phyloP scores from a whole-genome alignment of 768 basidiomycete species.

The Boletus pseudopeckii region DNA sequence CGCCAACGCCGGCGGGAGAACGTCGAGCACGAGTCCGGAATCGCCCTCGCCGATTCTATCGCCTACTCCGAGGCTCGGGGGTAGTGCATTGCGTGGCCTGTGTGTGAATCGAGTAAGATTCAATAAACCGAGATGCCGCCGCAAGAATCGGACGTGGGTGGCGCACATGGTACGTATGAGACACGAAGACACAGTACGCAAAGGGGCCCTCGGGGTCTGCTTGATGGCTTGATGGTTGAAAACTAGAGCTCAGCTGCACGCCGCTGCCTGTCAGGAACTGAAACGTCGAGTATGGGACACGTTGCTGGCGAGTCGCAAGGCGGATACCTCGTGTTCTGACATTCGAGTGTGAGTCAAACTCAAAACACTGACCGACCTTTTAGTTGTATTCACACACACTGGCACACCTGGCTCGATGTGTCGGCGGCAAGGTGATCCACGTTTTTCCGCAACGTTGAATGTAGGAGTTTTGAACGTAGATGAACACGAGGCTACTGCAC shows the following conservation, averaged over 20 bases:
- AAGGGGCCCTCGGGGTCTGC: neutral
- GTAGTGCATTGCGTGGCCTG: slow-evolving; percentile 20
- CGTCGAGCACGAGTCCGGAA: slow-evolving; percentile 52
- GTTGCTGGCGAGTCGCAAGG: slow-evolving; percentile 2
- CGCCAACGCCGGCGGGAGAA: slow-evolving; percentile 57
- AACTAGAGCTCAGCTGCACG: slow-evolving; percentile 1
- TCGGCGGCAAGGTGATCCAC: slow-evolving; percentile 1
- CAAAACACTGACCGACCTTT: slow-evolving; percentile 1
- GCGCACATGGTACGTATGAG: slow-evolving; percentile 18
- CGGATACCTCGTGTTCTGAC: slow-evolving; percentile 18
- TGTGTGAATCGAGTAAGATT: slow-evolving; percentile 4
- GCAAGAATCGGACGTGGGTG: neutral
- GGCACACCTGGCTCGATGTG: slow-evolving; percentile 1
- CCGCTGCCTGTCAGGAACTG: neutral
- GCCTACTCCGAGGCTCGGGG: slow-evolving; percentile 32
- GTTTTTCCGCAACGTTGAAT: neutral
- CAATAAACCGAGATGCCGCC: slow-evolving; percentile 1
- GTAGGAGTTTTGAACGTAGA: neutral
- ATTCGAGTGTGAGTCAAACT: slow-evolving; percentile 1
- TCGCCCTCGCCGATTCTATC: slow-evolving; percentile 65
- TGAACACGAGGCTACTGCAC: slow-evolving; percentile 9
- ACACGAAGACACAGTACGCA: neutral
- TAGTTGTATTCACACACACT: neutral
- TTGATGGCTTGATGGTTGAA: neutral
- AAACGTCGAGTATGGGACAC: slow-evolving; percentile 1